These are phyloP conservation scores for Globisporangium irregulare DNA, from an alignment of 352 stramenopile species.

Conservation along the genomic window DNA sequence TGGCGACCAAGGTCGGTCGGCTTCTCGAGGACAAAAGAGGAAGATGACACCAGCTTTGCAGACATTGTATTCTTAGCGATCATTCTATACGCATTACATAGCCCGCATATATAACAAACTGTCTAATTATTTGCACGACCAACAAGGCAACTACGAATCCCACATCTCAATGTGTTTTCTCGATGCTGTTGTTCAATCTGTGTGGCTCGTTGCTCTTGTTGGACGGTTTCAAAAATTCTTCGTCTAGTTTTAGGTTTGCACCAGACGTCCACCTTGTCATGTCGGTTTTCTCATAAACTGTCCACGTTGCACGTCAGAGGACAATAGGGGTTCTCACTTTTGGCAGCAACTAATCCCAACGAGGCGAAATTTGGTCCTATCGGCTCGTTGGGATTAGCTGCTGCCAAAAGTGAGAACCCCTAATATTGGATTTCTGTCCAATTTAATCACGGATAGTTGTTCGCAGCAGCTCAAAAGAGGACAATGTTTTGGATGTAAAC, in stretches of 20 bases:
- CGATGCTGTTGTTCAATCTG: too few relatives aligned
- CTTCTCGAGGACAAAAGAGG: background rate
- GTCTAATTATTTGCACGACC: too few relatives aligned
- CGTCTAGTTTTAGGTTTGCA: background rate
- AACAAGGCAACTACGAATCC: too few relatives aligned
- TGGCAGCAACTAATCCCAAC: too few relatives aligned
- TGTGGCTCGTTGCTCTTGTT: background rate
- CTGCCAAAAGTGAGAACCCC: too few relatives aligned
- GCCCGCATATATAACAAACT: too few relatives aligned
- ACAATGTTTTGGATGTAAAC: background rate
- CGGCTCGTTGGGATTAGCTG: too few relatives aligned
- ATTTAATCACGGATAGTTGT: background rate
- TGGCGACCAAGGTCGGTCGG: too few relatives aligned
- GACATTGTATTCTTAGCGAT: background rate
- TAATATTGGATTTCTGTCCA: background rate
- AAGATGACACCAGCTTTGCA: background rate
- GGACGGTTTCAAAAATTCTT: background rate
- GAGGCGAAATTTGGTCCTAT: too few relatives aligned
- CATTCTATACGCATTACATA: background rate
- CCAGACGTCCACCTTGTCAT: too few relatives aligned
- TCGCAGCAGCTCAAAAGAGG: too few relatives aligned
- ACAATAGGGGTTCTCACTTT: background rate
- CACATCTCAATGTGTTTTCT: too few relatives aligned
- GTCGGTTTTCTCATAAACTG: background rate
- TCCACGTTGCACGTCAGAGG: background rate